Evolutionary conservation across 2,329 filamentous ascomycete genomes (phyloP), one percentile per base, ranked within the genome.

Genomic region (Blumeriella jaapii): DNA sequence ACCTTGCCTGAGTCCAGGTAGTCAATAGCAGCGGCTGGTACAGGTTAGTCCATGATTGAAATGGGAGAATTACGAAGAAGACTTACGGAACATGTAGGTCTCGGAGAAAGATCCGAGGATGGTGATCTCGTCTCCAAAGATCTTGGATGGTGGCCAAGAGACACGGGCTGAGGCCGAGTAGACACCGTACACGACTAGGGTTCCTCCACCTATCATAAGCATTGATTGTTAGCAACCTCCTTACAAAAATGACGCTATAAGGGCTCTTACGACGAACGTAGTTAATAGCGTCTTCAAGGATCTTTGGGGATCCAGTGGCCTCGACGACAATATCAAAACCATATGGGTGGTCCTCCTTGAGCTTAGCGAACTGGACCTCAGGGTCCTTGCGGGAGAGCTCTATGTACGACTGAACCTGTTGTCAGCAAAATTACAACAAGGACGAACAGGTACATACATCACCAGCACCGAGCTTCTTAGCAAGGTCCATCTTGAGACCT

Each of bases 251-350:
- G n/a, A n/a, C n/a, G n/a, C n/a, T n/a, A n/a, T n/a, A n/a, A n/a
- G n/a, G n/a, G n/a, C n/a, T n/a, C n/a, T 78, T 78, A 33, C 78
- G 69, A 29, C 76, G 73, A 46, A 80, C 74, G 54, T 80, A 83
- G 59, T 82, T 66, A 56, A 84, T 80, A 17, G 76, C 65, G 49
- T 78, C 70, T 53, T 83, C 78, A 2, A 84, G 67, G 31, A 84
- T 76, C 57, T 73, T 74, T 29, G 71, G 63, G 33, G 69, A 78
- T 12, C 79, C 79, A 9, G 78, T 82, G 22, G 78, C 78, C 61
- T 82, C 75, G 14, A 81, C 68, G 15, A 81, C 75, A 44, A 82
- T 74, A 15, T 84, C 78, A 52, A 84, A 84, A 3, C 79, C 79
- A 49, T 82, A 74, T 0, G 78, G 77, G 56, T 83, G 74, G 29